phyloP scores from a whole-genome alignment of 306 rosid species.

The Prunus mira region DNA sequence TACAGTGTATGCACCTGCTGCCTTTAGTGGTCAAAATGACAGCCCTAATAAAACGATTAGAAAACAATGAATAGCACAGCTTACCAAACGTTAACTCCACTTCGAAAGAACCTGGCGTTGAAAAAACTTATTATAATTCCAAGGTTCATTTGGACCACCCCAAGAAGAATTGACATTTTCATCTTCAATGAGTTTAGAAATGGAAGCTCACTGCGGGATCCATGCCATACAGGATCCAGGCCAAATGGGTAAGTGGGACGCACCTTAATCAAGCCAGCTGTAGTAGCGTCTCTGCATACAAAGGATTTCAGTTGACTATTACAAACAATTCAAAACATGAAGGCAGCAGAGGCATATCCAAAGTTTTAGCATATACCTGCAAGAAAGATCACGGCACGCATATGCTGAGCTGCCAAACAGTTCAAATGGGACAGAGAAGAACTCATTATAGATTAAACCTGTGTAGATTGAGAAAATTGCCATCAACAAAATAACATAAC shows the following conservation, averaged over 20 bases:
- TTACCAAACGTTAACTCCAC: conserved; percentile 73
- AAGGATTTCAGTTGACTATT: background rate
- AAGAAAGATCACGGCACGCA: conserved; percentile 80
- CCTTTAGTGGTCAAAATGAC: background rate
- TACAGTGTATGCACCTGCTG: background rate
- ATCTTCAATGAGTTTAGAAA: conserved; percentile 95
- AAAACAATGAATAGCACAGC: conserved; percentile 16
- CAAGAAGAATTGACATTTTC: conserved; percentile 97
- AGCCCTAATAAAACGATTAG: background rate
- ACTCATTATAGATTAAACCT: conserved; percentile 91
- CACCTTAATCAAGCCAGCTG: conserved; percentile 77
- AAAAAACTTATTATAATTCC: conserved; percentile 84
- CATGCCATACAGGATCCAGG: conserved; percentile 98
- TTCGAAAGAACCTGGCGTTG: conserved; percentile 75
- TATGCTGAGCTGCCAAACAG: conserved; percentile 87
- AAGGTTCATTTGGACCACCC: conserved; percentile 97
- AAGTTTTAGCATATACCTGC: conserved; percentile 58
- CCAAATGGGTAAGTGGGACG: conserved; percentile 89
- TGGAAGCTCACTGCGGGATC: conserved; percentile 89
- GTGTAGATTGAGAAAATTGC: conserved; percentile 92
- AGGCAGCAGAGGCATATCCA: background rate
- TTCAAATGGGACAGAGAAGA: conserved; percentile 87
- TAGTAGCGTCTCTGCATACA: conserved; percentile 70
- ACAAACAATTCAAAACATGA: conserved; percentile 10
- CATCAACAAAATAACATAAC: conserved; percentile 89